Conservation (phyloP, 805 yeast genomes). For the Saccharomycopsis sp. region DNA sequence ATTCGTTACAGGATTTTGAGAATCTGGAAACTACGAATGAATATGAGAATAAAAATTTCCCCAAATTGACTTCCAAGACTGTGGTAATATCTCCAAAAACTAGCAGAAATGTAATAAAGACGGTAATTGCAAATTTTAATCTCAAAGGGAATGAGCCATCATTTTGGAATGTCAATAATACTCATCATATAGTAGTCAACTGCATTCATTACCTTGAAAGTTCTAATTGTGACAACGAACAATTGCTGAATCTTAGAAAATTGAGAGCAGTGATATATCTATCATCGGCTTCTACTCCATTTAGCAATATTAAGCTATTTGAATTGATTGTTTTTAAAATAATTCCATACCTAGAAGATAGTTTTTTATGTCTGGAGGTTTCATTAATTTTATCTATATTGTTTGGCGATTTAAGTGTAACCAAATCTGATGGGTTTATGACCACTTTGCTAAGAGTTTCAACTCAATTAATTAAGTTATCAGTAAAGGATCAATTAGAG, state of each 20-base stretch:
- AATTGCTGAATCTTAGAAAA: slow-evolving; percentile 8
- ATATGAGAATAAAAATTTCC: neutral
- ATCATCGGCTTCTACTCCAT: neutral
- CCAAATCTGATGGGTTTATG: too few relatives aligned
- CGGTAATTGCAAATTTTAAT: slow-evolving; percentile 1
- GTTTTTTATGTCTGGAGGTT: too few relatives aligned
- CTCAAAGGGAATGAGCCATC: neutral
- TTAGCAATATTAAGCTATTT: neutral
- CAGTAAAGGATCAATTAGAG: too few relatives aligned
- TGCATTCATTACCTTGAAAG: slow-evolving; percentile 1
- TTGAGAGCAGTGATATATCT: slow-evolving; percentile 1
- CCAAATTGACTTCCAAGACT: neutral
- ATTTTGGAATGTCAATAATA: slow-evolving; percentile 10
- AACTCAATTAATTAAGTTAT: too few relatives aligned
- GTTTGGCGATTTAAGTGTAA: too few relatives aligned
- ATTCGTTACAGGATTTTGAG: neutral
- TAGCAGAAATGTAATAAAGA: slow-evolving; percentile 12
- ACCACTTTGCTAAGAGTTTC: too few relatives aligned
- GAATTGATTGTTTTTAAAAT: neutral
- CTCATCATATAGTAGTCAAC: slow-evolving; percentile 1
- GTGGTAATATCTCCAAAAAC: slow-evolving; percentile 11
- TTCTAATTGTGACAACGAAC: neutral
- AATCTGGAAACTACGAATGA: neutral
- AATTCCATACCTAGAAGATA: neutral
- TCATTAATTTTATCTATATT: too few relatives aligned